Base-by-base conservation (phyloP, 768 basidiomycete genomes). In the Trametes coccinea region DNA sequence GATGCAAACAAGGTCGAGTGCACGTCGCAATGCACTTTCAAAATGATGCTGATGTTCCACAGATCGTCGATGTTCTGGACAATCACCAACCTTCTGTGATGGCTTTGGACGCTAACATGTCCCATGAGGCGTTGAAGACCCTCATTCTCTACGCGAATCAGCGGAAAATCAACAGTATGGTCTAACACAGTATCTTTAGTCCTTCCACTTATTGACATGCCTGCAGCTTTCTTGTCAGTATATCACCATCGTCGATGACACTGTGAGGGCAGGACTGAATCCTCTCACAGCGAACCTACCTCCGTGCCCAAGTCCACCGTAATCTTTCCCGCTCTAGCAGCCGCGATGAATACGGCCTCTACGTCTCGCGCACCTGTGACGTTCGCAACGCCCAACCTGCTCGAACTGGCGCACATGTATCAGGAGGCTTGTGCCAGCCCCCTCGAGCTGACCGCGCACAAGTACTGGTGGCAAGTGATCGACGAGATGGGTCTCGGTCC, bases 341-440 rank as follows among this genome's bases (percentile, higher is more conserved):
- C 79, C 13, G 76, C 75, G 34, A 47, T 78, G 6, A 63, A 78
- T 40, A 48, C 70, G 70, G 46, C 60, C 56, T 61, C 59, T 60
- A 16, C 57, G 59, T 22, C 65, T 6, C 67, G 65, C 47, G 70
- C 86, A 4, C 83, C 86, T 2, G 76, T 97, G 48, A 77, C 86
- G 2, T 92, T 86, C 66, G 81, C 86, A 48, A 90, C 95, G 0
- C 97, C 97, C 0, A 99, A 99, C 74, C 71, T 88, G 30, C 74
- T 90, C 27, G 97, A 99, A 73, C 81, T 98, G 9, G 65, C 74
- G 39, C 77, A 84, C 31, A 72, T 92, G 59, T 86, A 86, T 69
- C 76, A 79, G 30, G 73, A 80, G 51, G 82, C 82, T 7, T 73
- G 73, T 50, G 71, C 78, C 11, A 80, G 82, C 14, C 72, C 75